Percentiles rank a stretch among this genome's conserved stretches.
Conservation (phyloP, 345 rosid species). For the Reutealis trisperma region DNA sequence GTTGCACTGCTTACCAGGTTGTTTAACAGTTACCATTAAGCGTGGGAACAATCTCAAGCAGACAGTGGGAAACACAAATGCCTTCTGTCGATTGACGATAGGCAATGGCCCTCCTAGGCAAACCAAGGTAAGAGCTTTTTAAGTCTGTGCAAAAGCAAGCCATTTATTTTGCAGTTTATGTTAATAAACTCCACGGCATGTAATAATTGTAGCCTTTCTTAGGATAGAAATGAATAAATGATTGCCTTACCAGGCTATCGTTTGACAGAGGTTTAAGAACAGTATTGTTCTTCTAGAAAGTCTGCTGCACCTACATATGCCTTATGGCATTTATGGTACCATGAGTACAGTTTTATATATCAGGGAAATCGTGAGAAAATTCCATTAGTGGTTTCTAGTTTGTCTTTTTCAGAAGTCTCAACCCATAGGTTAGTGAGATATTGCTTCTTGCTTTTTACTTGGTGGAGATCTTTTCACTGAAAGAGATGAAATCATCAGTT, state of each 20-base stretch:
- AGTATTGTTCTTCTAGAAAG: background rate
- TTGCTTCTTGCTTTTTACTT: background rate
- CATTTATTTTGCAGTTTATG: background rate
- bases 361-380: background rate
- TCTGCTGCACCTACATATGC: background rate
- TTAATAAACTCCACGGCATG: background rate
- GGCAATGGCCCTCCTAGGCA: slow-evolving; percentile 85
- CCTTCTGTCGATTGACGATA: slow-evolving; percentile 77
- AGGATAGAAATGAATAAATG: background rate
- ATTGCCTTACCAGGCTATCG: background rate
- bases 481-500: background rate
- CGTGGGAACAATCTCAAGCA: slow-evolving; percentile 87
- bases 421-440: background rate
- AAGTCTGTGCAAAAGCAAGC: background rate
- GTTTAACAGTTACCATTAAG: slow-evolving; percentile 71
- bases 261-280: background rate
- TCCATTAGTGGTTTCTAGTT: background rate
- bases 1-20: slow-evolving; percentile 91
- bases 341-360: background rate
- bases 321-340: background rate
- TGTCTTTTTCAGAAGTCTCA: background rate
- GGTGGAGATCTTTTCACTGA: background rate
- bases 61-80: slow-evolving; percentile 74
- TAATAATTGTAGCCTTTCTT: background rate
- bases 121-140: slow-evolving; percentile 61